Evolutionary conservation across 1,284 basidiomycete genomes (phyloP), one percentile per base, ranked within the genome.

Genomic region (Phlebopus sp.): DNA sequence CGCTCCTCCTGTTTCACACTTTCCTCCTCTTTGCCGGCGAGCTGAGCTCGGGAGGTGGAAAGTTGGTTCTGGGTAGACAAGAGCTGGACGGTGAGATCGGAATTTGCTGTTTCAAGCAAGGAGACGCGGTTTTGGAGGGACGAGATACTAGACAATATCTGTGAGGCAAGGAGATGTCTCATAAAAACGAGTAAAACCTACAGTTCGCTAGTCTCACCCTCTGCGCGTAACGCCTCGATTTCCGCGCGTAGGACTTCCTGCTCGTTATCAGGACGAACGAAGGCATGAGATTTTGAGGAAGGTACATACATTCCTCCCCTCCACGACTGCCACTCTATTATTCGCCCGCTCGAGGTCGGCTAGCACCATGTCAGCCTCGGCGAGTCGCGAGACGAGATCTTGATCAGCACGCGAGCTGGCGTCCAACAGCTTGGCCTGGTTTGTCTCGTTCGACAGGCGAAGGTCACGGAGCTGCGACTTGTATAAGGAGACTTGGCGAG

Each of bases 261-360:
- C 10, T 11, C 13, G 17, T 18, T 11, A 37, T 21, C 19, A 17
- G 27, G 11, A 48, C 31, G 27, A 13, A 17, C 11, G 15, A 35
- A 15, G 5, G n/a, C 6, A 6, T 14, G 4, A 35, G 9, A 14
- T 15, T 14, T 4, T 8, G 18, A 29, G n/a, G 31, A 25, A 5
- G 31, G 25, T 15, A 63, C 79, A 43, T 53, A 92, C 92, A 69
- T 97, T 97, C 44, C 96, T 81, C 51, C 93, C 78, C 69, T 99
- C 96, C 37, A 98, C 87, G 4, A 88, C 85, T 0, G 90, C 92
- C 1, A 97, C 89, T 10, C 95, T 84, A 60, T 85, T 90, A 59
- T 96, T 97, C 14, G 96, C 92, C 13, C 93, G 81, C 57, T 95
- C 92, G 35, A 98, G 75, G 68, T 99, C 96, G 13, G 88, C 89